Evolutionary conservation across 2,329 filamentous ascomycete species (phyloP).

Genomic region (Fusarium sp.): DNA sequence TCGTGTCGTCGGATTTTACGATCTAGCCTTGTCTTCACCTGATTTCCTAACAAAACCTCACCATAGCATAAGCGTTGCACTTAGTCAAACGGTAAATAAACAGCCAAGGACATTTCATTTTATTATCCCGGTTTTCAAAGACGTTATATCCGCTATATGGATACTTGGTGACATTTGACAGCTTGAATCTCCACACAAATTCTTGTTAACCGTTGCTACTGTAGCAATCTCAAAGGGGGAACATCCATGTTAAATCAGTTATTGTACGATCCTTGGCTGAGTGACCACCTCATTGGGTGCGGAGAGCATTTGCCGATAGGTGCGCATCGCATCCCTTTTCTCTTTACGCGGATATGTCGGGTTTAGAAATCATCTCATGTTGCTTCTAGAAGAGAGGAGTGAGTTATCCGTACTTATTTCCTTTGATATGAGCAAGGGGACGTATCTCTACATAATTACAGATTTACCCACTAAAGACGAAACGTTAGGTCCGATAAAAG

Average conservation of each 20-base stretch:
- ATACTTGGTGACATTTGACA: neutral
- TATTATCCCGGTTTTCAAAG: neutral
- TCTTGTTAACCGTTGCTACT: neutral
- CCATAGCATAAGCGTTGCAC: neutral
- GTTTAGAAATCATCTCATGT: neutral
- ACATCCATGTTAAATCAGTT: neutral
- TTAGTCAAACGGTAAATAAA: neutral
- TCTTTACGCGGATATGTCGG: neutral
- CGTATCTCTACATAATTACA: neutral
- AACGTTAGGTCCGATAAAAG: neutral
- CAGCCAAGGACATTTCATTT: neutral
- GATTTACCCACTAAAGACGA: conserved; percentile 19
- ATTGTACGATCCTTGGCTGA: neutral
- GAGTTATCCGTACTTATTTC: neutral
- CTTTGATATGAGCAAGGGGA: conserved; percentile 14
- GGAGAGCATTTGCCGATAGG: neutral
- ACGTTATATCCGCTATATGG: neutral
- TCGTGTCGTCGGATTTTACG: neutral
- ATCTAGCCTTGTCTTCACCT: conserved; percentile 4
- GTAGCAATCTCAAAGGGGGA: neutral
- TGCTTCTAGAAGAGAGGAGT: neutral
- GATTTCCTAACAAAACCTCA: conserved; percentile 12
- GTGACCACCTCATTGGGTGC: conserved; percentile 15
- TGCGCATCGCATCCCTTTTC: neutral
- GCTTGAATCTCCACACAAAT: neutral